A percentile compares a stretch with the other conserved stretches of the same genome.
Evolutionary conservation across 495 filamentous ascomycete genomes (phyloP).

Genomic region (Neurospora sp.): DNA sequence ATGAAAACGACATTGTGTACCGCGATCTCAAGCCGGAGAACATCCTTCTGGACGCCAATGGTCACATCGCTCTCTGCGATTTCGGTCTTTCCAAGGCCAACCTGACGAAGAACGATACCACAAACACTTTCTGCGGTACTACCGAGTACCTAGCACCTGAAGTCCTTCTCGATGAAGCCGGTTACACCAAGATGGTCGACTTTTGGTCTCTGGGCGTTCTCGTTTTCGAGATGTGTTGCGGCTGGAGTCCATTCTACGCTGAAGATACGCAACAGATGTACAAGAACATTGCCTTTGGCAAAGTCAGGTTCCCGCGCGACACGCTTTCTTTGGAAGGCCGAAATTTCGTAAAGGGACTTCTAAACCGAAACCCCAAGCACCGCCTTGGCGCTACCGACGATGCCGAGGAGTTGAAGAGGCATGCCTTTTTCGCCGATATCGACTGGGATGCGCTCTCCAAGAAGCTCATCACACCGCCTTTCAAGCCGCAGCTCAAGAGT

Average conservation of each 20-base stretch:
- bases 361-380: slow-evolving; percentile 96
- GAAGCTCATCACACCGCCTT: slow-evolving; percentile 92
- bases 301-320: slow-evolving; percentile 91
- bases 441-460: slow-evolving; percentile 80
- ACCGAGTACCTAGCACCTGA: slow-evolving; percentile 97
- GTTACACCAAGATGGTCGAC: slow-evolving; percentile 99
- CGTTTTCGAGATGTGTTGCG: slow-evolving; percentile 99
- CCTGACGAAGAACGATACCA: slow-evolving; percentile 88
- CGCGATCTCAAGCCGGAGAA: slow-evolving; percentile 97
- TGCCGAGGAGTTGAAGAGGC: slow-evolving; percentile 87
- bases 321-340: slow-evolving; percentile 87
- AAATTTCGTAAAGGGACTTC: slow-evolving; percentile 94
- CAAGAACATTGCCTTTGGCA: slow-evolving; percentile 98
- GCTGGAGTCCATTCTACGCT: slow-evolving; percentile 98
- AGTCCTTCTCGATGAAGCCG: slow-evolving; percentile 87
- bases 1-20: slow-evolving; percentile 96
- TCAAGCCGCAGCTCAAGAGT: slow-evolving; percentile 93
- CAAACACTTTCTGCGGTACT: slow-evolving; percentile 97
- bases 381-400: slow-evolving; percentile 83
- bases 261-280: slow-evolving; percentile 99
- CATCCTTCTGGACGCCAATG: slow-evolving; percentile 84
- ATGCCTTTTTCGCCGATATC: slow-evolving; percentile 89
- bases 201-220: slow-evolving; percentile 98
- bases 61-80: slow-evolving; percentile 91
- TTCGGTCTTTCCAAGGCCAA: slow-evolving; percentile 98